Base-by-base conservation (phyloP, 1,139 yeast genomes). In the Magnusiomyces paraingens region DNA sequence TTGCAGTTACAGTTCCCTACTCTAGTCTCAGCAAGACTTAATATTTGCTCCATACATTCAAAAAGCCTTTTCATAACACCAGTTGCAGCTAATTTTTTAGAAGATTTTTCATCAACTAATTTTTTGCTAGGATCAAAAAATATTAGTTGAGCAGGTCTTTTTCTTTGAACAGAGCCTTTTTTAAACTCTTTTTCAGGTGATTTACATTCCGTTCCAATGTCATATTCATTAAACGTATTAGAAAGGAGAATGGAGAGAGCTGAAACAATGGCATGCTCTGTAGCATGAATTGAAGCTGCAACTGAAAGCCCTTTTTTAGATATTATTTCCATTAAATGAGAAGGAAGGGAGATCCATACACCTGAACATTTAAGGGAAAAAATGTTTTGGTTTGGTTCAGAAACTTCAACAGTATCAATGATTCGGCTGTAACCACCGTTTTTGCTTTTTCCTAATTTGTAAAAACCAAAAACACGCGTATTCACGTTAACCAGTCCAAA, bases 141-240 rank as follows among this genome's bases (percentile, higher is more conserved):
- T 1, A 91, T 80, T 47, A 93, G 70, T 53, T 99, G 74, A 0
- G 95, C 95, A 0, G 98, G 98, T 47, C 99, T 71, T 56, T 79
- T 78, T 44, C 99, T 73, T 15, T 70, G 69, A 0, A 90, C 77
- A 63, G 84, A 84, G 22, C 88, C 71, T 46, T 78, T 77, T 1
- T 95, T 87, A 74, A 90, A 87, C 65, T 93, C 99, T 65, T 93
- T 93, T 60, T 88, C 95, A 0, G 99, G 97, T 0, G 98, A 96
- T 63, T 93, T 93, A 68, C 99, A 93, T 67, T 93, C 99, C 0
- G 98, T 89, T 52, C 79, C 79, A 15, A 93, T 77, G 61, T 91
- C 98, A 47, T 85, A 84, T 1, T 80, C 77, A 2, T 82, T 81
- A 22, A 81, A 75, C n/a, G 82, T 82, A 8, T 80, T 80, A 3